Base-by-base conservation (phyloP, 2,329 filamentous ascomycete genomes). In the Apiospora kogelbergensis region DNA sequence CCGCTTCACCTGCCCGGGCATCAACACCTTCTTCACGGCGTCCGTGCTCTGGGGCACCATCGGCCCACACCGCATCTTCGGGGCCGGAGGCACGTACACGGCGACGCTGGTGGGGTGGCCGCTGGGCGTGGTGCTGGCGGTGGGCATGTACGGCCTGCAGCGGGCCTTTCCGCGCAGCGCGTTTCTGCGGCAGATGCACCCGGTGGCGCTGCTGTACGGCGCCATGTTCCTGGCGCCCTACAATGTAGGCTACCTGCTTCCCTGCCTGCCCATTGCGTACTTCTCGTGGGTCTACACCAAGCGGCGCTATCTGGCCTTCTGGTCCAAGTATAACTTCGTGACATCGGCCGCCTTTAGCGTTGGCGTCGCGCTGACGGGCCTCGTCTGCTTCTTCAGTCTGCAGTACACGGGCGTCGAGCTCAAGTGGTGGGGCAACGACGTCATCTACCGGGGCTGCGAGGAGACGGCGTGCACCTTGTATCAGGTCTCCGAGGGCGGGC, bases 361-460 rank as follows among this genome's bases (percentile, higher is more conserved):
- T 1, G 81, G 80, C 3, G 76, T 83, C 7, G 76, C 81, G 17
- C 71, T 83, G 17, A 70, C 73, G 42, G 73, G 70, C 57, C 74
- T 75, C 67, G 69, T 76, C 67, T 75, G 75, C 42, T 76, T 76
- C 69, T 76, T 76, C 68, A 44, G 69, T 6, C 69, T 76, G 26
- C 74, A 75, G 60, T 74, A 72, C 71, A 66, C 68, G 13, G 71
- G 73, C 65, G 46, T 73, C 65, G 60, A 71, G 45, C 64, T 76
- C 11, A 37, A 66, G 17, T 86, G 84, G 84, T 86, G 84, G 84
- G 84, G 84, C 48, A 86, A 86, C 72, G 76, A 73, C 24, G 78
- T 80, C 70, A 77, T 77, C 76, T 73, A 77, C 57, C 76, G 79
- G 60, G 79, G 77, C 0, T 78, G 77, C 0, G 78, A 80, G 67